A percentile compares a stretch with the other conserved stretches of the same genome.
Conservation (phyloP, 225 moss, liverwort and hornwort genomes). For the Lunularia cruciata region DNA sequence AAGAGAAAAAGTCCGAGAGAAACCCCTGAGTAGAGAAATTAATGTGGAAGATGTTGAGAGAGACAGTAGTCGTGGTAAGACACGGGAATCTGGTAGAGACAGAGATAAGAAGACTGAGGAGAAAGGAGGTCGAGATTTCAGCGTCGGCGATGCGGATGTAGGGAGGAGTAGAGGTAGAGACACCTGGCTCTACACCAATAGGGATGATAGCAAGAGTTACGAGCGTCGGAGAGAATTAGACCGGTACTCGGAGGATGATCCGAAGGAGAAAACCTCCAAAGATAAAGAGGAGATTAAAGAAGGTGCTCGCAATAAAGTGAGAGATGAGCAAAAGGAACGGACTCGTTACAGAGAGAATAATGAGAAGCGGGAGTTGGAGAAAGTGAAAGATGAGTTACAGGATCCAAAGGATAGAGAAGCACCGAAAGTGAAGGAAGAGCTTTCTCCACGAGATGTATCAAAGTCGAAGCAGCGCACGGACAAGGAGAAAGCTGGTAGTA, state of each 20-base stretch:
- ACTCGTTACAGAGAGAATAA: slow-evolving; percentile 40
- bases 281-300: slow-evolving; percentile 27
- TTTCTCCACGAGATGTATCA: slow-evolving; percentile 14
- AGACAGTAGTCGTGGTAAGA: slow-evolving; percentile 30
- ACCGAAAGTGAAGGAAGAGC: slow-evolving; percentile 29
- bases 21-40: slow-evolving; percentile 19
- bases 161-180: slow-evolving; percentile 39
- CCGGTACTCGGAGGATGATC: slow-evolving; percentile 17
- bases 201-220: slow-evolving; percentile 27
- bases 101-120: slow-evolving; percentile 27
- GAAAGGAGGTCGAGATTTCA: slow-evolving; percentile 30
- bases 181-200: slow-evolving; percentile 5
- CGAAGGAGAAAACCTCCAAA: slow-evolving; percentile 17
- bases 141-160: slow-evolving; percentile 37
- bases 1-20: slow-evolving; percentile 27
- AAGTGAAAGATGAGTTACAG: slow-evolving; percentile 25
- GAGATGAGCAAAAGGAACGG: slow-evolving; percentile 25
- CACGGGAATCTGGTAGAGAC: slow-evolving; percentile 24
- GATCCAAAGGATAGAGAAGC: slow-evolving; percentile 22
- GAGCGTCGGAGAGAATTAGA: slow-evolving; percentile 23
- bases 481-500: slow-evolving; percentile 23
- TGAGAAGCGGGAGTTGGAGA: slow-evolving; percentile 21
- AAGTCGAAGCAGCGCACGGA: slow-evolving; percentile 7
- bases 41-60: slow-evolving; percentile 18
- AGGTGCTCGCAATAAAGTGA: slow-evolving; percentile 20